phyloP scores from a whole-genome alignment of 2,329 filamentous ascomycete species.

The Penicillium freii region DNA sequence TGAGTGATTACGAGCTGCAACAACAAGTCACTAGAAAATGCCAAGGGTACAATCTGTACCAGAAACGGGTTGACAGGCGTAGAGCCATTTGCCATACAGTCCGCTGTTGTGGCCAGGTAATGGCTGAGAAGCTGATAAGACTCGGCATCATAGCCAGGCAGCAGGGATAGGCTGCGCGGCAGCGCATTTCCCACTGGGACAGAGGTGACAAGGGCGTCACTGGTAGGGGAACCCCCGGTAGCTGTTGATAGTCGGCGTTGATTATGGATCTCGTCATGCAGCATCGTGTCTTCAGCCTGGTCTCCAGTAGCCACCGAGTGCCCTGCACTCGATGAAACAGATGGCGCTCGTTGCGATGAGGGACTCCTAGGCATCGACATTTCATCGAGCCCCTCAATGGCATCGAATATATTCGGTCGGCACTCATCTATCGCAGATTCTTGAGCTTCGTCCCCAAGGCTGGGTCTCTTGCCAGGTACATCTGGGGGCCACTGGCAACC shows the following conservation, averaged over 20 bases:
- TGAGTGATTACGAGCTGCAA: constrained; percentile 50
- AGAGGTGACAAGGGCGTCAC: constrained; percentile 1
- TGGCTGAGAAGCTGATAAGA: constrained; percentile 45
- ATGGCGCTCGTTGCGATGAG: constrained; percentile 16
- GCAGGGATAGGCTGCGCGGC: constrained; percentile 29
- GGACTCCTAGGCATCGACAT: constrained; percentile 7
- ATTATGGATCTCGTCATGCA: background rate
- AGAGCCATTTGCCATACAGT: constrained; percentile 51
- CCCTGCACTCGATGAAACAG: constrained; percentile 14
- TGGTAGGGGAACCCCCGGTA: background rate
- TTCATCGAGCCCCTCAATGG: constrained; percentile 11
- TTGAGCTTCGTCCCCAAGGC: constrained; percentile 1
- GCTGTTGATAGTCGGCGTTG: background rate
- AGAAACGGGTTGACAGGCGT: constrained; percentile 49
- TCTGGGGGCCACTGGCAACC: constrained; percentile 28
- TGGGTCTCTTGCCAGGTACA: constrained; percentile 14
- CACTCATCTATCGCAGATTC: background rate
- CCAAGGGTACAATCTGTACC: constrained; percentile 47
- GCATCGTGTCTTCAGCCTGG: background rate
- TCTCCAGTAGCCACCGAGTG: constrained; percentile 11
- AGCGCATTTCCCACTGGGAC: constrained; percentile 21
- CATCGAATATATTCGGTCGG: constrained; percentile 6
- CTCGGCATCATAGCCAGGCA: constrained; percentile 30
- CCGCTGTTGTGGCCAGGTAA: constrained; percentile 47
- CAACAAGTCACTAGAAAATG: constrained; percentile 48